Evolutionary conservation across 2,329 filamentous ascomycete species (phyloP).

Genomic region (Sordariomycetes sp.): DNA sequence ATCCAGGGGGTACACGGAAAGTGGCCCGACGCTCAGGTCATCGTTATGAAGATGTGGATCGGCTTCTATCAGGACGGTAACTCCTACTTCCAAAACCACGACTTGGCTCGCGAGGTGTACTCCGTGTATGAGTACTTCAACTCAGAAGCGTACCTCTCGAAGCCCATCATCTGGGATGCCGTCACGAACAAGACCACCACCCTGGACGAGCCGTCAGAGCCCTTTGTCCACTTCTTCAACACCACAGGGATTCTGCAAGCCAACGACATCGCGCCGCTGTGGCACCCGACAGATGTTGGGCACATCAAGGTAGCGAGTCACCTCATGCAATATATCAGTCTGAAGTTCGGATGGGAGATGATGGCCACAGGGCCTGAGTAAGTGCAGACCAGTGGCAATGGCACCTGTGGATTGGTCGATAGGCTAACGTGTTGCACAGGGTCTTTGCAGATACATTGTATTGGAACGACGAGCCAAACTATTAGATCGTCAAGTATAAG

Average conservation of each 20-base stretch:
- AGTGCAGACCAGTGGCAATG: not conserved
- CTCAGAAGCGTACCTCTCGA: not conserved
- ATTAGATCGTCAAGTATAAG: not conserved
- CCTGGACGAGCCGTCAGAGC: not conserved
- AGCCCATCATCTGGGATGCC: not conserved
- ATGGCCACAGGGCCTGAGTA: not conserved
- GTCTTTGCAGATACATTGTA: slow-evolving; percentile 1
- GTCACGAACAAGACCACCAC: not conserved
- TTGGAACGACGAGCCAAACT: not conserved
- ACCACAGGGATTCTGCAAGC: not conserved
- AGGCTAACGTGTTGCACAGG: not conserved
- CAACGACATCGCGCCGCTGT: not conserved
- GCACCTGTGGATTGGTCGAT: too few relatives aligned
- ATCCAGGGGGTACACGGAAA: not conserved
- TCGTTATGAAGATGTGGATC: not conserved
- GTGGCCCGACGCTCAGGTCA: not conserved
- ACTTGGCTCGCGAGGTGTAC: not conserved
- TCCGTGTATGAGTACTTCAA: slow-evolving; percentile 1
- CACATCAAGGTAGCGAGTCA: not conserved
- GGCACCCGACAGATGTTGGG: not conserved
- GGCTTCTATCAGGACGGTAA: not conserved
- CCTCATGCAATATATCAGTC: not conserved
- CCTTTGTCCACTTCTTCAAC: not conserved
- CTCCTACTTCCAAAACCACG: not conserved
- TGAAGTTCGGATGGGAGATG: not conserved